These are phyloP conservation scores for Mycena epipterygia DNA, from an alignment of 768 basidiomycete species.

Conservation along the genomic window DNA sequence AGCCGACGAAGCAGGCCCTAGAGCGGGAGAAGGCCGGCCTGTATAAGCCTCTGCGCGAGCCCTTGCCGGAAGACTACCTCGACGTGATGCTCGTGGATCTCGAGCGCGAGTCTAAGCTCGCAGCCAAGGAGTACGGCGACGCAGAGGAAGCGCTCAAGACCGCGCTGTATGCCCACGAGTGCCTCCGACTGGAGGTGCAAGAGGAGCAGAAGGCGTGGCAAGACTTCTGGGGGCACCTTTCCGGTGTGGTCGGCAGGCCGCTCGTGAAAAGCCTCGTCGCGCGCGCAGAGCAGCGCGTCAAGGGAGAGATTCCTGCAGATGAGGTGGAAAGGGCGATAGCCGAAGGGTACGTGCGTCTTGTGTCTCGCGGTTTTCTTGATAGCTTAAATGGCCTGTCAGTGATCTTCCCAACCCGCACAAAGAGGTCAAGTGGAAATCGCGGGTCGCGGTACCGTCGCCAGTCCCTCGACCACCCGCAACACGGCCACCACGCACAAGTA, in stretches of 20 bases:
- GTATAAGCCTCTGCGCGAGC: neutral
- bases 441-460: neutral
- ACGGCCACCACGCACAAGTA: neutral
- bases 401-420: neutral
- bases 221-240: constrained; percentile 5
- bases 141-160: constrained; percentile 18
- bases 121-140: neutral
- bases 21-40: neutral
- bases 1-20: neutral
- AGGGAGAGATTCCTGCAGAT: neutral
- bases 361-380: too few relatives aligned
- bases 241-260: constrained; percentile 4
- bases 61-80: constrained; percentile 14
- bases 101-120: constrained; percentile 5
- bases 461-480: neutral
- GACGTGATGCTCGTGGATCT: constrained; percentile 17
- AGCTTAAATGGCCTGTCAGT: neutral
- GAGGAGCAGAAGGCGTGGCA: constrained; percentile 19
- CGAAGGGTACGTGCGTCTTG: neutral
- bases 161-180: constrained; percentile 15
- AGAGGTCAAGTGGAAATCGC: neutral
- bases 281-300: neutral
- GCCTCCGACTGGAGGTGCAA: neutral
- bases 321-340: neutral
- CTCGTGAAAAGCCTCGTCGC: neutral